phyloP scores from a whole-genome alignment of 2,329 filamentous ascomycete species.

The Zymoseptoria brevis region DNA sequence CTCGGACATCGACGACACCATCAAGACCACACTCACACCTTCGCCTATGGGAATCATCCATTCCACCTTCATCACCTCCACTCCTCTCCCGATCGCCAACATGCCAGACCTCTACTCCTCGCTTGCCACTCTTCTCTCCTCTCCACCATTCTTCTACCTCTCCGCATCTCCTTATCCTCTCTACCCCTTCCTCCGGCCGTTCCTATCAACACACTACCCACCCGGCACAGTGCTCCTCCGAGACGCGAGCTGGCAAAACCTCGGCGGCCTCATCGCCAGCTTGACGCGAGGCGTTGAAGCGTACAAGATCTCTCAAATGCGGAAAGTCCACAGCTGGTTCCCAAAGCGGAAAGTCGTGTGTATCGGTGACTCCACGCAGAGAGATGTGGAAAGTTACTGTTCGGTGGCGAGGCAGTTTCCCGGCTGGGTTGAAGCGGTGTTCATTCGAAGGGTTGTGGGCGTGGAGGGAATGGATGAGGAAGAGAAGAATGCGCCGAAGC shows the following conservation, averaged over 20 bases:
- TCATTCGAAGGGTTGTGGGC: conserved; percentile 75
- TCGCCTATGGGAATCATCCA: conserved; percentile 72
- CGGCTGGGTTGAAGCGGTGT: conserved; percentile 73
- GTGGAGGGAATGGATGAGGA: conserved; percentile 65
- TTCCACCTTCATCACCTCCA: conserved; percentile 70
- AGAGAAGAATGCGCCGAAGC: conserved; percentile 55
- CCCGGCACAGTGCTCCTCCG: conserved; percentile 75
- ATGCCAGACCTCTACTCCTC: conserved; percentile 79
- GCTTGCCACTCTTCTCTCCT: conserved; percentile 47
- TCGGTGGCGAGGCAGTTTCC: conserved; percentile 63
- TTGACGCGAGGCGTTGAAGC: conserved; percentile 73
- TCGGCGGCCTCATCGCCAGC: conserved; percentile 69
- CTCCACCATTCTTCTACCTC: conserved; percentile 82
- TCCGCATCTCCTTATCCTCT: conserved; percentile 92
- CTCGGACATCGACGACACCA: conserved; percentile 81
- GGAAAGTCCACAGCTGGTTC: conserved; percentile 69
- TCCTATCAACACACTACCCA: conserved; percentile 64
- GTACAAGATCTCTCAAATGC: conserved; percentile 77
- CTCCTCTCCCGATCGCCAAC: conserved; percentile 59
- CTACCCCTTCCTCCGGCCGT: conserved; percentile 74
- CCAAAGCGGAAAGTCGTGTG: conserved; percentile 72
- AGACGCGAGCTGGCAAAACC: conserved; percentile 77
- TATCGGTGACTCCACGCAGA: conserved; percentile 86
- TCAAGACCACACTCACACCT: conserved; percentile 80
- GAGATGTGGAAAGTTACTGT: conserved; percentile 83